Percentiles rank a stretch among this genome's conserved stretches.
phyloP scores from a whole-genome alignment of 495 filamentous ascomycete species.

The Podospora appendiculata region DNA sequence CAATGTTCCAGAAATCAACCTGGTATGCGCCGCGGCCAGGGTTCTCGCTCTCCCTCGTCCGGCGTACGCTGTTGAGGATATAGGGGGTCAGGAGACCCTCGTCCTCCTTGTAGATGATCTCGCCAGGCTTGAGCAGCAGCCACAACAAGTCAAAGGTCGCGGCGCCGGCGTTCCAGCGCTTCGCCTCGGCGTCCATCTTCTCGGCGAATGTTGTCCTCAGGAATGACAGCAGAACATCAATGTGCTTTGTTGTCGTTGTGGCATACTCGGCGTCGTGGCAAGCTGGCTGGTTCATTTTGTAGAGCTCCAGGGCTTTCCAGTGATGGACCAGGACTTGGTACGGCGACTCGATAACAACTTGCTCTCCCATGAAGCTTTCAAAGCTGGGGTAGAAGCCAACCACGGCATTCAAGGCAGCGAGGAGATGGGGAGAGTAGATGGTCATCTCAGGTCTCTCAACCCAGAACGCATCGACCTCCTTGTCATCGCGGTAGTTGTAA shows the following conservation, averaged over 20 bases:
- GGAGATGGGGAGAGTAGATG: conserved; percentile 29
- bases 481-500: background rate
- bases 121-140: conserved; percentile 28
- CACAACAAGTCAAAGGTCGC: conserved; percentile 30
- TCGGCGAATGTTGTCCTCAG: conserved; percentile 17
- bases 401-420: conserved; percentile 30
- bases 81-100: conserved; percentile 23
- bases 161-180: conserved; percentile 14
- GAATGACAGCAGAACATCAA: conserved; percentile 31
- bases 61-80: conserved; percentile 18
- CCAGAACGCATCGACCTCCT: background rate
- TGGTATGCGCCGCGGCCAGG: conserved; percentile 5
- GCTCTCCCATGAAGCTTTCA: conserved; percentile 12
- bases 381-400: conserved; percentile 27
- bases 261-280: conserved; percentile 24
- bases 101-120: conserved; percentile 24
- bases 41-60: background rate
- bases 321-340: conserved; percentile 31
- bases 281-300: conserved; percentile 23
- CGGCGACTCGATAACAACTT: conserved; percentile 21
- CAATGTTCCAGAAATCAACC: conserved; percentile 28
- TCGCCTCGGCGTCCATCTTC: conserved; percentile 21
- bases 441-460: conserved; percentile 24
- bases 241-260: conserved; percentile 24
- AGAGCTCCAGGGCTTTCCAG: conserved; percentile 20